These are phyloP conservation scores for Colletotrichum falcatum DNA, from an alignment of 2,329 filamentous ascomycete genomes.

Conservation along the genomic window DNA sequence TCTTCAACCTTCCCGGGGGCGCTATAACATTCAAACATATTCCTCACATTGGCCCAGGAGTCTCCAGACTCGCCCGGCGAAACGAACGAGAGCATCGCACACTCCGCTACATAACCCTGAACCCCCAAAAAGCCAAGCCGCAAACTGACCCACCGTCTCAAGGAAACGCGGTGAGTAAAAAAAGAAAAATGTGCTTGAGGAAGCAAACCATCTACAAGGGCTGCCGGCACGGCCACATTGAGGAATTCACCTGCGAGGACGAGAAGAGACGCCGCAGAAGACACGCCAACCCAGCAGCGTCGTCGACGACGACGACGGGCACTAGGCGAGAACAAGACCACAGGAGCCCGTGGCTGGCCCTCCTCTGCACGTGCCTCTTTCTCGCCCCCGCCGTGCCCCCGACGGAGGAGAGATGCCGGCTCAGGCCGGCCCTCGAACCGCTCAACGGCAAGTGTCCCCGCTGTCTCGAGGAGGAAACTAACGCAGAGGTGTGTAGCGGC, in stretches of 20 bases:
- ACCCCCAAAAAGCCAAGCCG: background rate
- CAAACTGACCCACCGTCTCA: background rate
- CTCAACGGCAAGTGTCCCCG: conserved; percentile 20
- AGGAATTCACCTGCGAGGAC: conserved; percentile 16
- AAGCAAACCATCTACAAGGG: conserved; percentile 26
- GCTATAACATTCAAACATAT: background rate
- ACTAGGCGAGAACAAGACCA: background rate
- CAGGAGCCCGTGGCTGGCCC: conserved; percentile 9
- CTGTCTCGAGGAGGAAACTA: conserved; percentile 15
- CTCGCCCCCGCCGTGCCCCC: background rate
- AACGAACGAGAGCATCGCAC: background rate
- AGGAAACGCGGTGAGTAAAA: background rate
- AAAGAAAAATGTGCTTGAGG: conserved; percentile 21
- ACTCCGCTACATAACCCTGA: background rate
- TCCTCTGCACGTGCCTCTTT: conserved; percentile 24
- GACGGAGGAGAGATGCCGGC: background rate
- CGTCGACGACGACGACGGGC: no score
- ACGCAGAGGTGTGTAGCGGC: conserved; percentile 2
- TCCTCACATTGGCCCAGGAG: background rate
- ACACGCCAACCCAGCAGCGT: background rate
- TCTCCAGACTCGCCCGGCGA: background rate
- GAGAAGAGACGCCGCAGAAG: background rate
- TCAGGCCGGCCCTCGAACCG: background rate
- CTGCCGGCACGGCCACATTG: conserved; percentile 12
- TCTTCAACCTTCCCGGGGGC: background rate